Evolutionary conservation across 202 grass and related monocot genomes (phyloP), one percentile per base, ranked within the genome.

Genomic region (Bolboschoenoplectus hybrid): DNA sequence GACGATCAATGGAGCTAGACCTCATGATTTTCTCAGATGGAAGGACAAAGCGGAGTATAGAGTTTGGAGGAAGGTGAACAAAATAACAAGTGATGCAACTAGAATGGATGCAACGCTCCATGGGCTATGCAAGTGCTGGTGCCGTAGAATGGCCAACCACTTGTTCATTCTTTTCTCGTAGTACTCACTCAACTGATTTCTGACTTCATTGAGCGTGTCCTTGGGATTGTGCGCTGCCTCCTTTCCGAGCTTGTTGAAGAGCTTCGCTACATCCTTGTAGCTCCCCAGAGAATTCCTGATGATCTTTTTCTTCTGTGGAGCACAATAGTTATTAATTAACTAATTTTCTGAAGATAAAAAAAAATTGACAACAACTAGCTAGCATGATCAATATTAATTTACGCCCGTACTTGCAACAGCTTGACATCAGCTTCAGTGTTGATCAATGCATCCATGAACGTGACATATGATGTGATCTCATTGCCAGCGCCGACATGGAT

Each of bases 401-500:
- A 26, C 26, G 26, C 26, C 26, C 26, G 26, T 26, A 26, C 26
- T 26, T 26, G 26, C 57, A 62, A 81, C 43, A 62, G 20, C 79
- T 64, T 81, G 34, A 81, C 57, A 46, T 81, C 79, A 2, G 13
- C 57, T 64, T 0, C 9, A 8, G 79, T 81, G 10, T 81, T 3
- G 16, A 81, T 81, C 53, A 81, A 64, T 64, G 16, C 16, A 47
- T 34, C 17, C 79, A 81, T 63, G 17, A 81, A 81, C 14, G 3
- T 32, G n/a, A 64, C 1, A 60, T 64, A 81, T 20, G 79, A 62
- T 0, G 79, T 81, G 79, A 81, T 81, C 41, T 81, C 9, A 46
- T 34, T 20, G 51, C 79, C 20, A 3, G 46, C 3, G 13, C 74
- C 74, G 7, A 79, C 52, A 58, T 79, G 74, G 26, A 79, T 57